Percentiles rank a stretch among this genome's conserved stretches.
Evolutionary conservation across 495 filamentous ascomycete species (phyloP).

Genomic region (Neurospora intermedia): DNA sequence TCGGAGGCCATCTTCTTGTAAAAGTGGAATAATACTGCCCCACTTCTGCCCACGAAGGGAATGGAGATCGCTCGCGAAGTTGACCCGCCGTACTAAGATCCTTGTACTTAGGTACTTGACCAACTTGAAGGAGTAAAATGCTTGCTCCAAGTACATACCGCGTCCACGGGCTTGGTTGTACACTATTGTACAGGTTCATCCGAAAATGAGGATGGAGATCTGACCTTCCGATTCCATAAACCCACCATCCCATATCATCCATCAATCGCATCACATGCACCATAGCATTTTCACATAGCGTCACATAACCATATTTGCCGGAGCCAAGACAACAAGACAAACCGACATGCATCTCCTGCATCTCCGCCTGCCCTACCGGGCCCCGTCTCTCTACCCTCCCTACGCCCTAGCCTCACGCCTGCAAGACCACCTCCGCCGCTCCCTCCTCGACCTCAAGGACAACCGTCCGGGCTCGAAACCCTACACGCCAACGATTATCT

Average conservation of each 20-base stretch:
- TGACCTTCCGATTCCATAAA: background rate
- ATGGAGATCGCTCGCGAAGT: no score
- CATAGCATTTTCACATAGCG: background rate
- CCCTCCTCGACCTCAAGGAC: slow-evolving; percentile 24
- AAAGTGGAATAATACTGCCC: no score
- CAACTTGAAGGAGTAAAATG: no score
- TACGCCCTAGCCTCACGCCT: slow-evolving; percentile 30
- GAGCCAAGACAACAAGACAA: background rate
- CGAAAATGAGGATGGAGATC: background rate
- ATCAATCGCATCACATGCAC: background rate
- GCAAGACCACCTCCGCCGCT: slow-evolving; percentile 30
- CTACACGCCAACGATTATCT: slow-evolving; percentile 57
- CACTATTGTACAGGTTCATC: background rate
- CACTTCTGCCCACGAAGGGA: no score
- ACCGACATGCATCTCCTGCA: slow-evolving; percentile 46
- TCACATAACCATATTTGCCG: background rate
- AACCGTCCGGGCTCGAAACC: slow-evolving; percentile 6
- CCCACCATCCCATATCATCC: background rate
- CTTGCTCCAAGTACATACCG: no score
- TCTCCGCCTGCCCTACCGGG: slow-evolving; percentile 50
- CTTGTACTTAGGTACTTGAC: no score
- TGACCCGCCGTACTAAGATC: no score
- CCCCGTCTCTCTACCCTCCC: slow-evolving; percentile 20
- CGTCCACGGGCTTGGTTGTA: no score
- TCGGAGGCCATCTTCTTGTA: no score